These are phyloP conservation scores for Grigorovia humatica DNA, from an alignment of 805 yeast genomes.

Conservation along the genomic window DNA sequence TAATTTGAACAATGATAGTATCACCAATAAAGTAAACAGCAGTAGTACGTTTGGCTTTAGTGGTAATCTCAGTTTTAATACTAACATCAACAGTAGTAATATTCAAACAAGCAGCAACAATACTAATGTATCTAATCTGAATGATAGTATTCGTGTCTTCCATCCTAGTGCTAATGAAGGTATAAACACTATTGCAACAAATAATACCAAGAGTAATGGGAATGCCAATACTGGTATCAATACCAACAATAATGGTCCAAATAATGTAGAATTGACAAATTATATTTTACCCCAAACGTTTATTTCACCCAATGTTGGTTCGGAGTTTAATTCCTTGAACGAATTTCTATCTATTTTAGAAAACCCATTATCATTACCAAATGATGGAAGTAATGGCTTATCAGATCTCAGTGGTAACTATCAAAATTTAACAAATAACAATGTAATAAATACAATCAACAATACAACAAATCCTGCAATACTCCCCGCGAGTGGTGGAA, in stretches of 20 bases:
- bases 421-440: neutral
- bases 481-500: neutral
- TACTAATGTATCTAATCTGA: neutral
- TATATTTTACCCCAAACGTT: constrained; percentile 43
- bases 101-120: neutral
- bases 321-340: constrained; percentile 81
- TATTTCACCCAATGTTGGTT: constrained; percentile 84
- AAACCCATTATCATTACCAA: constrained; percentile 42
- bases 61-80: neutral
- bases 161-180: too few species aligned
- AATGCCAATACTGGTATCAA: neutral
- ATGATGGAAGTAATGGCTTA: neutral
- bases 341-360: constrained; percentile 86
- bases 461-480: neutral
- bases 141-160: neutral
- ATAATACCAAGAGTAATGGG: too few species aligned
- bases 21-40: neutral
- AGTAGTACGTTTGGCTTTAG: too few species aligned
- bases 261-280: neutral
- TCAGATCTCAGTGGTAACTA: neutral
- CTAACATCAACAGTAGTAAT: neutral
- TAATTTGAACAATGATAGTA: neutral
- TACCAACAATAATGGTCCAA: neutral
- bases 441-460: neutral
- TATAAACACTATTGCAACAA: too few species aligned